Percentiles rank a stretch among this genome's conserved stretches.
These are phyloP conservation scores for Marasmius oreades DNA, from an alignment of 1,284 basidiomycete species.

Conservation along the genomic window DNA sequence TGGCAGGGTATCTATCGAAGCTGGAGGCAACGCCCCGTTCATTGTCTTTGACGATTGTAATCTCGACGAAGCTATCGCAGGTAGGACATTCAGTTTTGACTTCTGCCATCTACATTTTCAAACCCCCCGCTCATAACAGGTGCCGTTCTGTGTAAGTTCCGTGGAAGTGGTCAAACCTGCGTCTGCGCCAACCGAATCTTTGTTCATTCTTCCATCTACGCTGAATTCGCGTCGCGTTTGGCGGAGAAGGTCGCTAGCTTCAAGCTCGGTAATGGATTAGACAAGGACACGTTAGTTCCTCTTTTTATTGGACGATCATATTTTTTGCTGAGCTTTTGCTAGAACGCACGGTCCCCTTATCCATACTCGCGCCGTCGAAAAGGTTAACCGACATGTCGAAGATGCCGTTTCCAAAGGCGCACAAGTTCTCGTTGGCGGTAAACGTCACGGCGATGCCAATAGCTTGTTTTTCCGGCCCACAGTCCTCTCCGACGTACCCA, in stretches of 20 bases:
- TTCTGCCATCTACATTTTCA: neutral
- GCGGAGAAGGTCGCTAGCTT: constrained; percentile 84
- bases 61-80: constrained; percentile 89
- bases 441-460: constrained; percentile 55
- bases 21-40: constrained; percentile 89
- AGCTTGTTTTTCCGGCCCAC: constrained; percentile 85
- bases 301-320: neutral
- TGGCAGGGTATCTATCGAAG: constrained; percentile 76
- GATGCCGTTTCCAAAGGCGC: constrained; percentile 85
- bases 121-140: constrained; percentile 35
- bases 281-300: constrained; percentile 64
- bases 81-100: constrained; percentile 29
- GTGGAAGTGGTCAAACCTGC: constrained; percentile 89
- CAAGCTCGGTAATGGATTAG: constrained; percentile 89
- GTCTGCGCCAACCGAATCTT: constrained; percentile 85
- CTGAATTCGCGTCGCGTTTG: constrained; percentile 81
- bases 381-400: constrained; percentile 85
- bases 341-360: constrained; percentile 96
- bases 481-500: constrained; percentile 83
- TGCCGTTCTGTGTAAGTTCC: constrained; percentile 89
- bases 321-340: neutral
- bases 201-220: constrained; percentile 82
- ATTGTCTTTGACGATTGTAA: constrained; percentile 98
- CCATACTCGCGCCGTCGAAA: constrained; percentile 81
- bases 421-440: constrained; percentile 85